Percentiles rank a stretch among this genome's conserved stretches.
Evolutionary conservation across 805 yeast genomes (phyloP).

Genomic region (Hermanozyma aechmeae): DNA sequence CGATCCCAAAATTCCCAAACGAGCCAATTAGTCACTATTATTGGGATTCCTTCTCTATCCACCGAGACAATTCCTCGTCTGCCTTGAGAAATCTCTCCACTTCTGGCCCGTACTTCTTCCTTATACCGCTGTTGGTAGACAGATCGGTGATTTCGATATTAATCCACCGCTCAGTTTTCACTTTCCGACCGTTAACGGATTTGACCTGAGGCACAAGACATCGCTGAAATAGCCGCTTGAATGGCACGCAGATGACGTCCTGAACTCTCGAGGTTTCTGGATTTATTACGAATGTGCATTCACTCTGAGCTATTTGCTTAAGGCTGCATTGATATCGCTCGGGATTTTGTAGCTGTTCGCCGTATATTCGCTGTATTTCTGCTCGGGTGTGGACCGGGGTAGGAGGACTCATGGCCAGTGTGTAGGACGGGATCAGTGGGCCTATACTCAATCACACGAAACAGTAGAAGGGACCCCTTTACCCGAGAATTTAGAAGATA

Average conservation of each 20-base stretch:
- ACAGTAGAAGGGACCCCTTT: no score
- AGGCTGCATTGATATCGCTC: constrained; percentile 23
- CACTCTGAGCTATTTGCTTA: constrained; percentile 28
- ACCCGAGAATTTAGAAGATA: no score
- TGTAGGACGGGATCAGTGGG: no score
- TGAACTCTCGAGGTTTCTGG: constrained; percentile 15
- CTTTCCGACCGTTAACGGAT: constrained; percentile 18
- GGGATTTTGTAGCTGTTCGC: constrained; percentile 18
- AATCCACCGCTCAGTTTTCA: constrained; percentile 19
- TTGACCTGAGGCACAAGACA: constrained; percentile 19
- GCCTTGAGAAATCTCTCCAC: constrained; percentile 28
- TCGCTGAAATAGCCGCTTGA: constrained; percentile 31
- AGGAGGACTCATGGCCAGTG: constrained; percentile 31
- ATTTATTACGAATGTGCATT: constrained; percentile 29
- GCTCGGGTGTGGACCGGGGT: constrained; percentile 26
- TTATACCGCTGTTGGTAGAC: constrained; percentile 20
- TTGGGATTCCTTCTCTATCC: neutral
- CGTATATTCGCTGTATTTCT: constrained; percentile 19
- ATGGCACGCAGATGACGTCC: constrained; percentile 34
- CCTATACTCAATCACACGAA: no score
- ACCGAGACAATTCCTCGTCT: constrained; percentile 17
- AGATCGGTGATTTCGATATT: constrained; percentile 30
- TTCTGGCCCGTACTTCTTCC: constrained; percentile 13
- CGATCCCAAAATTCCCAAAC: no score
- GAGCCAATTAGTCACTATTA: neutral